Conservation (phyloP, 768 basidiomycete genomes). For the Holtermannia corniformis region DNA sequence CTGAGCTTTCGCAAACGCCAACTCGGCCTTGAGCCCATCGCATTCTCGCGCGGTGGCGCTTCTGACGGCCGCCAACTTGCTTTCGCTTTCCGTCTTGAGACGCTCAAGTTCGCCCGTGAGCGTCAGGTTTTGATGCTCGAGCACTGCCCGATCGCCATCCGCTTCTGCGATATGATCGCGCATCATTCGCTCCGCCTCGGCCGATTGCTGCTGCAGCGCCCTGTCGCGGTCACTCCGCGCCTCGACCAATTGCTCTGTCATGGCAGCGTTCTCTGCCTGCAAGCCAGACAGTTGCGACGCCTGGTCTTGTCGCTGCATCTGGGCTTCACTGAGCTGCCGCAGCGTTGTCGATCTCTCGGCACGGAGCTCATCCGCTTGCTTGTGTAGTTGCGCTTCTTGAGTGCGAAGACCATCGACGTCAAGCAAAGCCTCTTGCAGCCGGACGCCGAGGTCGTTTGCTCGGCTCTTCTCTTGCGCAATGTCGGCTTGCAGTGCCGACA, state of each 20-base stretch:
- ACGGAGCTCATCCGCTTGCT: slow-evolving; percentile 56
- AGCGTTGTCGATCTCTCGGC: slow-evolving; percentile 68
- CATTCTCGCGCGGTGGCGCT: slow-evolving; percentile 33
- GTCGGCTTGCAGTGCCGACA: slow-evolving; percentile 24
- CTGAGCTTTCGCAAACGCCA: slow-evolving; percentile 44
- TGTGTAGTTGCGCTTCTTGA: slow-evolving; percentile 38
- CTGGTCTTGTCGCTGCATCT: slow-evolving; percentile 61
- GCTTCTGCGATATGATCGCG: slow-evolving; percentile 86
- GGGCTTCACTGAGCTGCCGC: slow-evolving; percentile 63
- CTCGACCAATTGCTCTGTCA: slow-evolving; percentile 57
- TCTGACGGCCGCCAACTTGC: slow-evolving; percentile 18
- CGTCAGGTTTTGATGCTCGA: slow-evolving; percentile 74
- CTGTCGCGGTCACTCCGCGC: slow-evolving; percentile 70
- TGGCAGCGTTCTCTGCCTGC: slow-evolving; percentile 61
- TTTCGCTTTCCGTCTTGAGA: slow-evolving; percentile 49
- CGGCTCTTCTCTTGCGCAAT: slow-evolving; percentile 46
- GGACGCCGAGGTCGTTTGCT: slow-evolving; percentile 31
- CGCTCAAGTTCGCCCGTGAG: slow-evolving; percentile 64
- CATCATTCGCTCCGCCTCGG: slow-evolving; percentile 53
- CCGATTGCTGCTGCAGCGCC: slow-evolving; percentile 60
- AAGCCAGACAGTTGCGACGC: slow-evolving; percentile 65
- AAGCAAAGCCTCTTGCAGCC: slow-evolving; percentile 30
- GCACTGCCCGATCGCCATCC: slow-evolving; percentile 82
- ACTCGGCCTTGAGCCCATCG: slow-evolving; percentile 64
- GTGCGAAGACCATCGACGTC: slow-evolving; percentile 47